Evolutionary conservation across 2,329 filamentous ascomycete species (phyloP).

Genomic region (Penicillium polonicum): DNA sequence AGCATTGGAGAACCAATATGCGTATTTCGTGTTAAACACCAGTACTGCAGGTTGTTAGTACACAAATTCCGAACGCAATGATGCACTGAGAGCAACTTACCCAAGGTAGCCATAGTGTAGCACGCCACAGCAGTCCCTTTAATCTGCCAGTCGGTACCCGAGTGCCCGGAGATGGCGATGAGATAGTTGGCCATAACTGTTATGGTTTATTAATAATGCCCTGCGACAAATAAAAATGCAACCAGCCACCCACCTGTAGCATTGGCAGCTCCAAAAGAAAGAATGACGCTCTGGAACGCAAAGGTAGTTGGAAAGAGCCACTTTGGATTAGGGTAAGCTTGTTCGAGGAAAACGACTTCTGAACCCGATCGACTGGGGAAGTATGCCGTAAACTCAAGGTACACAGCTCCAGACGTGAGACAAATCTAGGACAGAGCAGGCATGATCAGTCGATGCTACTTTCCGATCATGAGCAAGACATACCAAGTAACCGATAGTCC

Average conservation of each 20-base stretch:
- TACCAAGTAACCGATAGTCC: constrained; percentile 61
- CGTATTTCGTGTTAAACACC: constrained; percentile 57
- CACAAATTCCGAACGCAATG: not conserved
- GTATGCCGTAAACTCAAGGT: constrained; percentile 64
- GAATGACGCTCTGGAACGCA: constrained; percentile 60
- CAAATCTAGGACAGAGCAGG: not conserved
- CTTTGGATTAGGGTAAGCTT: constrained; percentile 62
- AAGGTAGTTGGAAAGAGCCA: constrained; percentile 65
- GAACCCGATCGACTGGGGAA: constrained; percentile 65
- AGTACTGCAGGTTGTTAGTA: constrained; percentile 34
- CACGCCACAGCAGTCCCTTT: constrained; percentile 65
- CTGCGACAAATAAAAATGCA: not conserved
- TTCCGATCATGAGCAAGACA: constrained; percentile 49
- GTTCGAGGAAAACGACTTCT: constrained; percentile 67
- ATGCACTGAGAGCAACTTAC: constrained; percentile 39
- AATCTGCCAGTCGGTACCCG: constrained; percentile 59
- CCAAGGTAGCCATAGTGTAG: constrained; percentile 58
- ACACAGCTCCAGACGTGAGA: constrained; percentile 44
- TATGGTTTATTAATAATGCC: not conserved
- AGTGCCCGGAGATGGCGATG: constrained; percentile 54
- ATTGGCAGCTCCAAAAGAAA: constrained; percentile 66
- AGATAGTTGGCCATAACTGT: constrained; percentile 59
- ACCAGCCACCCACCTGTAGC: constrained; percentile 44
- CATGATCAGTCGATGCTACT: not conserved
- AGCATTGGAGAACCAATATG: constrained; percentile 55